phyloP scores from a whole-genome alignment of 2,329 filamentous ascomycete species.

The Cryphonectria radicalis region DNA sequence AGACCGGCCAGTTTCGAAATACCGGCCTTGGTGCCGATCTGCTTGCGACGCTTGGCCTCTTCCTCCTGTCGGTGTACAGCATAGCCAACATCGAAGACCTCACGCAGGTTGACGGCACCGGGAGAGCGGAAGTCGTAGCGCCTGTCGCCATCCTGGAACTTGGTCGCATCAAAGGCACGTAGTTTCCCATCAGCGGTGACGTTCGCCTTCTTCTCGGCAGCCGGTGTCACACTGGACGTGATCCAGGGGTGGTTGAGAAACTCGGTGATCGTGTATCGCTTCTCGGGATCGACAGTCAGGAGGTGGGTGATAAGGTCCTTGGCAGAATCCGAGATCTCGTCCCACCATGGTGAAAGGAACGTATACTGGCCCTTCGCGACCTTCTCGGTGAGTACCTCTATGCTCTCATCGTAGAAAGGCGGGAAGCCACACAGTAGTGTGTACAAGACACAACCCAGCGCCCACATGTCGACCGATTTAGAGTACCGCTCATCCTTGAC shows the following conservation, averaged over 20 bases:
- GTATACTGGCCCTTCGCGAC: conserved; percentile 96
- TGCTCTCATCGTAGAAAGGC: conserved; percentile 98
- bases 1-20: conserved; percentile 62
- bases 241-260: conserved; percentile 98
- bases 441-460: conserved; percentile 93
- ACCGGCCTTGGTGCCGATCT: conserved; percentile 73
- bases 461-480: conserved; percentile 99
- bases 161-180: conserved; percentile 61
- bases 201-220: conserved; percentile 60
- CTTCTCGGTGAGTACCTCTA: conserved; percentile 95
- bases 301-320: conserved; percentile 94
- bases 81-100: conserved; percentile 98
- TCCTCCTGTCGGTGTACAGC: conserved; percentile 97
- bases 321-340: conserved; percentile 93
- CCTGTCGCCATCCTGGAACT: conserved; percentile 62
- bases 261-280: conserved; percentile 90
- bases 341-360: conserved; percentile 98
- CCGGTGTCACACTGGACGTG: conserved; percentile 62
- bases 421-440: conserved; percentile 97
- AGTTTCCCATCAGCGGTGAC: conserved; percentile 47
- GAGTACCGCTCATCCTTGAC: conserved; percentile 99
- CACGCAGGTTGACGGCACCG: conserved; percentile 90
- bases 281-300: conserved; percentile 90
- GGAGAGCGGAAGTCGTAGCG: conserved; percentile 94
- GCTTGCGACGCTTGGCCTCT: conserved; percentile 88